A percentile compares a stretch with the other conserved stretches of the same genome.
Evolutionary conservation across 176 grass and related monocot species (phyloP).

Genomic region (Elaeis guineensis): DNA sequence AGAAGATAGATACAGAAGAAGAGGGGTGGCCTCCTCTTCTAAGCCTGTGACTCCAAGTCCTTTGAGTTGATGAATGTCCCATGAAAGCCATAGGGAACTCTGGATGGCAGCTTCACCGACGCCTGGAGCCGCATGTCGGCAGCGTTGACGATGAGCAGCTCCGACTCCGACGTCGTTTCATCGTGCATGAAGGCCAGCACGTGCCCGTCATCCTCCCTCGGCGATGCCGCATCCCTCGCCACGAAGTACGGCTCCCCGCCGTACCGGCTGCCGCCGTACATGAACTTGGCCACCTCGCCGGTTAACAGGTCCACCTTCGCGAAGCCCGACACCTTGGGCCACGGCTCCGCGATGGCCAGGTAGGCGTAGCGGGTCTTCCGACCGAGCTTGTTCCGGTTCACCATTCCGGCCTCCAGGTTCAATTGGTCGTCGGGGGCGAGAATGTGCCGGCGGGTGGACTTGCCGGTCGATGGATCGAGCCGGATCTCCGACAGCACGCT

Average conservation of each 20-base stretch:
- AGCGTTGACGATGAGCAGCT: too few relatives aligned
- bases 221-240: conserved; percentile 17
- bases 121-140: too few relatives aligned
- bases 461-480: conserved; percentile 44
- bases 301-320: conserved; percentile 73
- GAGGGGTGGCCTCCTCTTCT: too few relatives aligned
- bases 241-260: conserved; percentile 85
- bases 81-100: too few relatives aligned
- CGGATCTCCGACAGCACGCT: conserved; percentile 83
- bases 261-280: conserved; percentile 44
- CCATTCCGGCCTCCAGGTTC: conserved; percentile 96
- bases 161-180: too few relatives aligned
- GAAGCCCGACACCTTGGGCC: conserved; percentile 92
- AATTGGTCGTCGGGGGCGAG: conserved; percentile 37
- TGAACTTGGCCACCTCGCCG: conserved; percentile 48
- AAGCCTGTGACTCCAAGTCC: too few relatives aligned
- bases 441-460: conserved; percentile 33
- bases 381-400: conserved; percentile 60
- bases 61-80: too few relatives aligned
- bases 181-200: conserved; percentile 53
- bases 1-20: too few relatives aligned
- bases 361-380: conserved; percentile 61
- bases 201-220: conserved; percentile 59
- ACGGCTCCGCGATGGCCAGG: conserved; percentile 86
- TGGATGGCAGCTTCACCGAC: too few relatives aligned